A percentile compares a stretch with the other conserved stretches of the same genome.
These are phyloP conservation scores for Fusarium denticulatum DNA, from an alignment of 2,329 filamentous ascomycete species.

Conservation along the genomic window DNA sequence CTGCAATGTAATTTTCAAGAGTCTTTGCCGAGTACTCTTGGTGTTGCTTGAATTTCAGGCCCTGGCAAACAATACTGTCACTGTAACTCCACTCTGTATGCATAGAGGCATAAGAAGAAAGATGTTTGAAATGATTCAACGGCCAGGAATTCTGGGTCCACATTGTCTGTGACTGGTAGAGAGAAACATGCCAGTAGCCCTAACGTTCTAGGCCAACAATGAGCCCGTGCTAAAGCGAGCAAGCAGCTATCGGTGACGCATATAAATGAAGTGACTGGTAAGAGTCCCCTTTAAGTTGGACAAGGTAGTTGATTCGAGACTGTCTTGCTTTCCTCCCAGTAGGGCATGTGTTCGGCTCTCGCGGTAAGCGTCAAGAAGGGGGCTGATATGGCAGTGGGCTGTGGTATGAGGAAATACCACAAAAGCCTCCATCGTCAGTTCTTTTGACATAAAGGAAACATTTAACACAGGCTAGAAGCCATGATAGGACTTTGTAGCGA, in stretches of 20 bases:
- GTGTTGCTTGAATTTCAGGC: conserved; percentile 11
- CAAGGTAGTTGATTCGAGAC: not conserved
- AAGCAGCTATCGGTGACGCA: not conserved
- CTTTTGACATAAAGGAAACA: not conserved
- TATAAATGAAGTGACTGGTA: not conserved
- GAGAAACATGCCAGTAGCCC: not conserved
- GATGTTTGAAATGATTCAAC: not conserved
- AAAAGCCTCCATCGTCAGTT: not conserved
- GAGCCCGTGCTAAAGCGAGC: not conserved
- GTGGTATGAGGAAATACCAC: not conserved
- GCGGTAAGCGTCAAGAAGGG: not conserved
- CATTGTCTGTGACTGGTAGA: not conserved
- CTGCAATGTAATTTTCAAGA: not conserved
- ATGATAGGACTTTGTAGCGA: not conserved
- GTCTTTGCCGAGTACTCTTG: not conserved
- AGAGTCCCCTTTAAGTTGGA: not conserved
- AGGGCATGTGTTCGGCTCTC: not conserved
- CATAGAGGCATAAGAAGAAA: not conserved
- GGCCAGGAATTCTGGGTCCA: not conserved
- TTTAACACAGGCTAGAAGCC: not conserved
- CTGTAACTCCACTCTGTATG: conserved; percentile 7
- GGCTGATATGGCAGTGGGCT: not conserved
- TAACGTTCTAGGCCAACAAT: not conserved
- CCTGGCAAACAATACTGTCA: conserved; percentile 6
- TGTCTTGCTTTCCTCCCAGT: not conserved